Percentiles rank a stretch among this genome's conserved stretches.
These are phyloP conservation scores for Paecilomyces formosus DNA, from an alignment of 2,329 filamentous ascomycete genomes.

Conservation along the genomic window DNA sequence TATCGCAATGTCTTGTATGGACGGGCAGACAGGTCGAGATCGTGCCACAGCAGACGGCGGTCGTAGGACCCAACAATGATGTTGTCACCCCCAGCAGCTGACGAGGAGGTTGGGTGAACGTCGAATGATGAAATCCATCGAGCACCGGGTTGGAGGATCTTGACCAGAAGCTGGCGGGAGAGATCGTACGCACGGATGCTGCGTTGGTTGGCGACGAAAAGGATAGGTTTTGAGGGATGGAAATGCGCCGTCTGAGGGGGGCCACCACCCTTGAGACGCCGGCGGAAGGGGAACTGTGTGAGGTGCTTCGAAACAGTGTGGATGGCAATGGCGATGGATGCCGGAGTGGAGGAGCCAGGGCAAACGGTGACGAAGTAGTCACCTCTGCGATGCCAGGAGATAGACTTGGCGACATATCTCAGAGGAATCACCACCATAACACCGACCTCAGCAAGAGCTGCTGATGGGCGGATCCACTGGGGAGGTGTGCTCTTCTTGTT, in stretches of 20 bases:
- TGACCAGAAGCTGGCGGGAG: slow-evolving; percentile 81
- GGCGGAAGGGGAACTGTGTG: slow-evolving; percentile 88
- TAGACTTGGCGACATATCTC: slow-evolving; percentile 71
- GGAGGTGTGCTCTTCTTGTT: slow-evolving; percentile 67
- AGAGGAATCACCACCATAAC: slow-evolving; percentile 76
- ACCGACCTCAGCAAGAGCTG: slow-evolving; percentile 63
- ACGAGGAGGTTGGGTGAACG: slow-evolving; percentile 79
- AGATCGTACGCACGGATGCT: slow-evolving; percentile 92
- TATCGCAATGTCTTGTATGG: slow-evolving; percentile 97
- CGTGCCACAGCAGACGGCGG: slow-evolving; percentile 89
- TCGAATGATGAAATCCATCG: slow-evolving; percentile 93
- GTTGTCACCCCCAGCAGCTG: slow-evolving; percentile 88
- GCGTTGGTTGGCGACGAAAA: slow-evolving; percentile 94
- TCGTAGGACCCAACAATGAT: slow-evolving; percentile 93
- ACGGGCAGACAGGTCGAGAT: slow-evolving; percentile 80
- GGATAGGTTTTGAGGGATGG: slow-evolving; percentile 84
- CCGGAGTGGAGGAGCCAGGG: slow-evolving; percentile 49
- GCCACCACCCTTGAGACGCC: slow-evolving; percentile 60
- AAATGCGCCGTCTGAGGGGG: slow-evolving; percentile 84
- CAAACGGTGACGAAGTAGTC: slow-evolving; percentile 93
- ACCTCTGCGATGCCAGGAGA: slow-evolving; percentile 88
- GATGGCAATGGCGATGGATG: slow-evolving; percentile 67
- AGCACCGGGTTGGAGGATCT: slow-evolving; percentile 86
- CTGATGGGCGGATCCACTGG: slow-evolving; percentile 74
- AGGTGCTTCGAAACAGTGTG: slow-evolving; percentile 93